Evolutionary conservation across 2,329 filamentous ascomycete species (phyloP), one percentile per base, ranked within the genome.

Genomic region (Phialophora tarda): DNA sequence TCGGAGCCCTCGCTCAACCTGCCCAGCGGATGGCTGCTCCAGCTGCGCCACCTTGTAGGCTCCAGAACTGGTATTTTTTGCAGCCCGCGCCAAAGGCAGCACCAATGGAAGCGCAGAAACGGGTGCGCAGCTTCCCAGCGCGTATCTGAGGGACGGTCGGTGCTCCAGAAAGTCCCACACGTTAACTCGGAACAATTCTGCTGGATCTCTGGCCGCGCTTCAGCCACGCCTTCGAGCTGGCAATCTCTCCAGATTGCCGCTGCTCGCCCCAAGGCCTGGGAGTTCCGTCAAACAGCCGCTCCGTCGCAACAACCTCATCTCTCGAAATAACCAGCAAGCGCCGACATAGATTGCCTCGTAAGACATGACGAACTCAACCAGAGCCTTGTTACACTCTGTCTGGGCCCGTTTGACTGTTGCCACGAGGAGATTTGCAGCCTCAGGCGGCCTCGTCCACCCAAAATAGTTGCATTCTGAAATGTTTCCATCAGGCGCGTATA

Each of bases 311-410:
- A 65, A 34, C 58, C 60, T 70, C 61, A 64, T 62, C 63, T 70
- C 63, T 69, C 63, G 68, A 68, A 70, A 70, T 68, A 70, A 66
- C 51, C 38, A 64, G 44, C 68, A 70, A 70, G 68, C 68, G 68
- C 68, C 68, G 68, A 64, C 68, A 63, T 34, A 68, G 61, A 68
- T 68, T 68, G 65, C 68, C 51, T 68, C 63, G 68, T 70, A 66
- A 70, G 65, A 68, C 68, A 68, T 64, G 41, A 54, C 55, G 58
- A 61, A 66, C 28, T 66, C 50, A 47, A 56, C 57, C 54, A 23
- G 50, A 63, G 56, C 63, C 41, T 65, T 53, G 65, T 64, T 68
- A 68, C 65, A 68, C 65, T 50, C 47, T 23, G 30, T 48, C 55
- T 48, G 68, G 47, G 63, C 65, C 59, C 32, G 23, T 44, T 60